These are phyloP conservation scores for Yarrowia sp. DNA, from an alignment of 805 yeast species.

Conservation along the genomic window DNA sequence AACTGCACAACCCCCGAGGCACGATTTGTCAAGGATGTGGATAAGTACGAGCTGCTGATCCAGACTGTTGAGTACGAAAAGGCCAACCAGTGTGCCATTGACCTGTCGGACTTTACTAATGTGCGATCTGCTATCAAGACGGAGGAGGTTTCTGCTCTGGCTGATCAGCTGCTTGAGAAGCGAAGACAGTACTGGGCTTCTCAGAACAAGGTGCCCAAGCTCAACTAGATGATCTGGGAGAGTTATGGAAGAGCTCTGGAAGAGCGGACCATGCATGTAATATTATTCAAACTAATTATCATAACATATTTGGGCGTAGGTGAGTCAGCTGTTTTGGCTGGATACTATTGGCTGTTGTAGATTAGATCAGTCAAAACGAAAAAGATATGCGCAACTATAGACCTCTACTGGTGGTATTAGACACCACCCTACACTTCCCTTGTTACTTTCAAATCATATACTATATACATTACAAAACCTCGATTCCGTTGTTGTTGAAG, in stretches of 20 bases:
- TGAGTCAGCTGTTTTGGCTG: not conserved
- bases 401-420: no score
- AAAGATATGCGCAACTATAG: no score
- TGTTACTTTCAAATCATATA: not conserved
- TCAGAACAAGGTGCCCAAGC: conserved; percentile 2
- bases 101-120: conserved; percentile 65
- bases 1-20: conserved; percentile 80
- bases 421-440: not conserved
- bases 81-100: conserved; percentile 52
- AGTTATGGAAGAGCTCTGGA: not conserved
- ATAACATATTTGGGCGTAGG: not conserved
- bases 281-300: not conserved
- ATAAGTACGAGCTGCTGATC: conserved; percentile 76
- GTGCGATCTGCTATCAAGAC: conserved; percentile 66
- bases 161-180: conserved; percentile 51
- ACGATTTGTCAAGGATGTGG: conserved; percentile 86
- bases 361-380: no score
- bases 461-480: conserved; percentile 25
- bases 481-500: conserved; percentile 12
- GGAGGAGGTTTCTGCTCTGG: conserved; percentile 65
- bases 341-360: no score
- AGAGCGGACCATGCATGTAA: not conserved
- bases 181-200: conserved; percentile 13
- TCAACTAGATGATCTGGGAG: not conserved
- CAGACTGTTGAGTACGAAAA: conserved; percentile 66